A percentile compares a stretch with the other conserved stretches of the same genome.
phyloP scores from a whole-genome alignment of 345 rosid genomes.

The Arabidopsis arenosa region DNA sequence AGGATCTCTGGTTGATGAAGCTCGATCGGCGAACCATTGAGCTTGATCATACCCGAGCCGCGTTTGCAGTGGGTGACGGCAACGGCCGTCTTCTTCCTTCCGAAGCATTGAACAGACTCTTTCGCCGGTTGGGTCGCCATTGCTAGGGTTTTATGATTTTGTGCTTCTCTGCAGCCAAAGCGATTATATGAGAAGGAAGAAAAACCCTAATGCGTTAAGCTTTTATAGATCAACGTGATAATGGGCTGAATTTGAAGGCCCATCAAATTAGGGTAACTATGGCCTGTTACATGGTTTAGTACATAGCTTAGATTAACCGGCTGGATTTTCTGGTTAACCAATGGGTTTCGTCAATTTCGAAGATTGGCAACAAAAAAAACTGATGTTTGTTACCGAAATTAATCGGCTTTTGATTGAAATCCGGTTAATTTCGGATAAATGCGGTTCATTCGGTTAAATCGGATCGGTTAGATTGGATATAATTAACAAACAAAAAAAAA shows the following conservation, averaged over 20 bases:
- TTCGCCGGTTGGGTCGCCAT: conserved; percentile 53
- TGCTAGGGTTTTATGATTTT: conserved; percentile 27
- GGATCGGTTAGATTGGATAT: no score
- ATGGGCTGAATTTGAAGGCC: conserved; percentile 35
- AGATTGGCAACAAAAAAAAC: not conserved
- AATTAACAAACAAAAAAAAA: no score
- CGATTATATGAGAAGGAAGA: not conserved
- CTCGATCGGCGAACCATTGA: conserved; percentile 85
- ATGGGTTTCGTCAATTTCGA: not conserved
- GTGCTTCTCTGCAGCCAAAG: conserved; percentile 26
- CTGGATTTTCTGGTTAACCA: not conserved
- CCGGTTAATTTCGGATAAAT: no score
- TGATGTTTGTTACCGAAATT: not conserved
- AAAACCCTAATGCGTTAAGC: conserved; percentile 22
- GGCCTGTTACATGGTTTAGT: not conserved
- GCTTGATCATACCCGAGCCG: conserved; percentile 75
- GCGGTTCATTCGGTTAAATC: no score
- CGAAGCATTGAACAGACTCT: conserved; percentile 77
- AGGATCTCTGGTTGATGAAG: conserved; percentile 84
- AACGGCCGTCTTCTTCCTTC: conserved; percentile 85
- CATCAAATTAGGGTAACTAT: not conserved
- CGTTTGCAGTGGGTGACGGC: conserved; percentile 86
- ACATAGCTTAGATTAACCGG: not conserved
- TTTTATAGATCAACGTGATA: not conserved
- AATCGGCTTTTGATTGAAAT: no score